phyloP scores from a whole-genome alignment of 805 yeast genomes.

The Zygoascus tannicola region DNA sequence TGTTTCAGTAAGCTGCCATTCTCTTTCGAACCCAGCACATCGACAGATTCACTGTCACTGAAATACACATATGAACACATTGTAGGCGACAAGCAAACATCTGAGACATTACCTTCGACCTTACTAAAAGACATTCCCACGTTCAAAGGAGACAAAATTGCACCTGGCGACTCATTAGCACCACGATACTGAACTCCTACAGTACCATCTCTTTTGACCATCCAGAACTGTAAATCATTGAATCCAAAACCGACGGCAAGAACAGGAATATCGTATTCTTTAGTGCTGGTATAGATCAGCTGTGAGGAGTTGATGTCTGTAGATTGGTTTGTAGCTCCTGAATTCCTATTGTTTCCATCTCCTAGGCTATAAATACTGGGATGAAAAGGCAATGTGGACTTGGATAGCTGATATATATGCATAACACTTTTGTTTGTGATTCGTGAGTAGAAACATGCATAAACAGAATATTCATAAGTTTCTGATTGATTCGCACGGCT shows the following conservation, averaged over 20 bases:
- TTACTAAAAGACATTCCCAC: constrained; percentile 15
- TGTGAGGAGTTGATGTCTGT: constrained; percentile 4
- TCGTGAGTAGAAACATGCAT: background rate
- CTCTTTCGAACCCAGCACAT: background rate
- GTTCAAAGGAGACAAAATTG: constrained; percentile 16
- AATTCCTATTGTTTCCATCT: background rate
- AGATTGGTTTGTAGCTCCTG: background rate
- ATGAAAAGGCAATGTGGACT: constrained; percentile 13
- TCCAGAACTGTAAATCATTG: constrained; percentile 12
- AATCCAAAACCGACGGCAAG: constrained; percentile 8
- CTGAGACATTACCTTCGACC: constrained; percentile 7
- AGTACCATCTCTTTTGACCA: constrained; percentile 12
- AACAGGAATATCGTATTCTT: constrained; percentile 9
- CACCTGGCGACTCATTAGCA: constrained; percentile 7
- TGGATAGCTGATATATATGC: constrained; percentile 10
- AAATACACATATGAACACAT: constrained; percentile 21
- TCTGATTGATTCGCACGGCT: constrained; percentile 2
- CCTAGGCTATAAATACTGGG: constrained; percentile 15
- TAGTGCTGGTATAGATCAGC: constrained; percentile 3
- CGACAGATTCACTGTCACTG: background rate
- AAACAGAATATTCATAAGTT: background rate
- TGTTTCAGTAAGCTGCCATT: background rate
- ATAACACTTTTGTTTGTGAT: constrained; percentile 3
- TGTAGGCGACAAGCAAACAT: constrained; percentile 28
- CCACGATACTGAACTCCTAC: constrained; percentile 14